These are phyloP conservation scores for Sporobolus alterniflorus DNA, from an alignment of 202 grass and related monocot genomes.

Conservation along the genomic window DNA sequence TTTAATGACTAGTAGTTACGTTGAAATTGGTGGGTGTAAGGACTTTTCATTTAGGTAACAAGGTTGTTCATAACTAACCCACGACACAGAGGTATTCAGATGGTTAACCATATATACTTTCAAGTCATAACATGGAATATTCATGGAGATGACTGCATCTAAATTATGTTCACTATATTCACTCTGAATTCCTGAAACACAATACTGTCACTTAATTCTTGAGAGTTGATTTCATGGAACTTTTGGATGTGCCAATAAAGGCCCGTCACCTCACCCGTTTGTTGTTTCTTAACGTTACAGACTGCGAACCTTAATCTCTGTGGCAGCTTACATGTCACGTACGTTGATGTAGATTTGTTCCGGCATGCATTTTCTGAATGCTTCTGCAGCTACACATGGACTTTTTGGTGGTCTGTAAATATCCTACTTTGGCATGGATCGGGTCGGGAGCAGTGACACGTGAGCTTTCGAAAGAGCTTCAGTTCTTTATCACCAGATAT, in stretches of 20 bases:
- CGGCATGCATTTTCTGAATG: neutral
- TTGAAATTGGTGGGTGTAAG: conserved; percentile 16
- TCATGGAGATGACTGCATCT: conserved; percentile 5
- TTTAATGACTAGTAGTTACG: conserved; percentile 14
- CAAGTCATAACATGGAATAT: neutral
- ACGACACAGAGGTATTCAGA: neutral
- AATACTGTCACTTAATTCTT: conserved; percentile 9
- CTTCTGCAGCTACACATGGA: conserved; percentile 10
- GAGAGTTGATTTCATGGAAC: neutral
- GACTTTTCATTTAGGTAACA: conserved; percentile 37
- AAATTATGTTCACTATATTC: neutral
- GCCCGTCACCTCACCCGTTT: conserved; percentile 19
- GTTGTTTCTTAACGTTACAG: conserved; percentile 54
- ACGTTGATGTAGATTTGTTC: conserved; percentile 36
- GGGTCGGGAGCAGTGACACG: conserved; percentile 4
- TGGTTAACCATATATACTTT: conserved; percentile 1
- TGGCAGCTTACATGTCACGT: conserved; percentile 28
- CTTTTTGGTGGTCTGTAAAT: conserved; percentile 31
- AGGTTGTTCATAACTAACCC: conserved; percentile 7
- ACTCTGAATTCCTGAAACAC: neutral
- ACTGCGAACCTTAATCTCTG: conserved; percentile 23
- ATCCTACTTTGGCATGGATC: conserved; percentile 31
- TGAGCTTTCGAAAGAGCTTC: conserved; percentile 4
- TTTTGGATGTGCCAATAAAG: conserved; percentile 35
- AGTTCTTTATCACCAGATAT: conserved; percentile 28